These are phyloP conservation scores for Thelephora ganbajun DNA, from an alignment of 768 basidiomycete species.

Conservation along the genomic window DNA sequence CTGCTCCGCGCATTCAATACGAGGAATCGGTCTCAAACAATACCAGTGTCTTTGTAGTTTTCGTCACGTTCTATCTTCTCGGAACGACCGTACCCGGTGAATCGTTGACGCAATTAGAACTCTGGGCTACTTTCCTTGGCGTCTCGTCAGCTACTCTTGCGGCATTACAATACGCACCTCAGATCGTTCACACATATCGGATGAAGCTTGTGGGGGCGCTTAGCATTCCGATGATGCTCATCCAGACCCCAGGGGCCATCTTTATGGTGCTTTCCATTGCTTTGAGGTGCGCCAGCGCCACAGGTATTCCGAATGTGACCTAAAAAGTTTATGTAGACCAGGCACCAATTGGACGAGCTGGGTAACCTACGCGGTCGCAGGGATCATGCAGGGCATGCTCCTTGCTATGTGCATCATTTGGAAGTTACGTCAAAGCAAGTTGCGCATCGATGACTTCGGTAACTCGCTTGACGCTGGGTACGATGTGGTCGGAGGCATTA, in stretches of 20 bases:
- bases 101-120: constrained; percentile 24
- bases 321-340: constrained; percentile 27
- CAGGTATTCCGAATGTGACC: background rate
- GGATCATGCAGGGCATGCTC: constrained; percentile 70
- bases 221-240: constrained; percentile 90
- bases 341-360: constrained; percentile 85
- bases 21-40: constrained; percentile 1
- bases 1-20: background rate
- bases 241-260: constrained; percentile 83
- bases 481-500: background rate
- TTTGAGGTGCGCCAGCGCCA: constrained; percentile 30
- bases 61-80: constrained; percentile 53
- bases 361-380: constrained; percentile 71
- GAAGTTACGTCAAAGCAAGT: constrained; percentile 61
- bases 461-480: constrained; percentile 23
- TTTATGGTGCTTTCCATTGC: constrained; percentile 81
- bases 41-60: constrained; percentile 35
- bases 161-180: constrained; percentile 78
- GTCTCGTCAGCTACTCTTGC: constrained; percentile 68
- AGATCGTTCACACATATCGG: constrained; percentile 67
- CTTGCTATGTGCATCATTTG: constrained; percentile 78
- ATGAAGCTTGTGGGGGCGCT: constrained; percentile 80
- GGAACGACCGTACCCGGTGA: constrained; percentile 24
- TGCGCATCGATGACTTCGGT: constrained; percentile 87
- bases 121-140: constrained; percentile 84